These are phyloP conservation scores for Mortierella polycephala DNA, from an alignment of 371 early-diverging fungal species.

Conservation along the genomic window DNA sequence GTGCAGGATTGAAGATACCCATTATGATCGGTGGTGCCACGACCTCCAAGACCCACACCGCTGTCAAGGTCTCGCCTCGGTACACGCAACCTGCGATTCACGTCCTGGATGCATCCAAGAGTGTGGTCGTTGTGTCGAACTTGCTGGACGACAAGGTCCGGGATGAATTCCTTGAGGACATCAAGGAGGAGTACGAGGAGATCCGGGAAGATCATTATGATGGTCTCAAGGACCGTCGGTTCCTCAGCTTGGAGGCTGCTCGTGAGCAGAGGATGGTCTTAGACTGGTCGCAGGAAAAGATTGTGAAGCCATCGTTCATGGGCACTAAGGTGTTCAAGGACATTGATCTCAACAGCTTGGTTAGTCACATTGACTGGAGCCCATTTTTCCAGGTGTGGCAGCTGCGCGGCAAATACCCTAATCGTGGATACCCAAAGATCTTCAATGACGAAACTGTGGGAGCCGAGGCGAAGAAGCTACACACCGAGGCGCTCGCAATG, in stretches of 20 bases:
- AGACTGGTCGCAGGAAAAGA: conserved; percentile 73
- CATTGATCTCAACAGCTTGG: conserved; percentile 74
- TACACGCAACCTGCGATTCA: conserved; percentile 78
- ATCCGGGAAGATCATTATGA: conserved; percentile 94
- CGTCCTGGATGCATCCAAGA: conserved; percentile 84
- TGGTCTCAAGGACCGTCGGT: conserved; percentile 84
- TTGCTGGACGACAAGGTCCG: conserved; percentile 79
- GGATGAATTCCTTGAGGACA: conserved; percentile 86
- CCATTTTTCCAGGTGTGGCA: conserved; percentile 98
- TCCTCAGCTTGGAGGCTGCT: conserved; percentile 75
- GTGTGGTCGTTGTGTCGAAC: conserved; percentile 84
- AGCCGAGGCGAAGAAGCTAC: conserved; percentile 89
- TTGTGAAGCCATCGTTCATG: conserved; percentile 81
- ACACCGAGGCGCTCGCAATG: conserved; percentile 86
- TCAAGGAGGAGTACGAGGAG: conserved; percentile 93
- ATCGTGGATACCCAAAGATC: conserved; percentile 95
- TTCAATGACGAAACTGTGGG: conserved; percentile 93
- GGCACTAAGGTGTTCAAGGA: conserved; percentile 84
- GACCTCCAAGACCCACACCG: conserved; percentile 94
- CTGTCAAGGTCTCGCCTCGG: conserved; percentile 94
- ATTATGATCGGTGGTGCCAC: conserved; percentile 95
- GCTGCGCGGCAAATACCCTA: conserved; percentile 93
- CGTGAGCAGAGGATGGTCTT: conserved; percentile 71
- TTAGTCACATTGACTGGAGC: conserved; percentile 93
- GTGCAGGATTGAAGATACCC: conserved; percentile 87